Evolutionary conservation across 345 rosid species (phyloP), one percentile per base, ranked within the genome.

Genomic region (Turritis glabra): DNA sequence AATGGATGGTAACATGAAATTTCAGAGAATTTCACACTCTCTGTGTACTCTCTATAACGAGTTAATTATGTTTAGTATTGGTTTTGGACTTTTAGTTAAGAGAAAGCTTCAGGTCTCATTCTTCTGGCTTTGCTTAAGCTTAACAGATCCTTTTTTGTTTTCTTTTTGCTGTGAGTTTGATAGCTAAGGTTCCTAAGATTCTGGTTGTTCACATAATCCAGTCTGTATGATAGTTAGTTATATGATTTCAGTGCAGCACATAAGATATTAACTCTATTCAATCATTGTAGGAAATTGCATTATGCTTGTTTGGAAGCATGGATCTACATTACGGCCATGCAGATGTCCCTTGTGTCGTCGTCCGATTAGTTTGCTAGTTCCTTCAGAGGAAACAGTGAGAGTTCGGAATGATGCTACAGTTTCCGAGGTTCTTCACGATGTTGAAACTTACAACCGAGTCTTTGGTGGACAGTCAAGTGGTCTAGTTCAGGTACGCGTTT

Each of bases 291-390:
- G 92, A 21, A 78, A 83, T 54, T 92, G 98, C 74, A 90, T 92
- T 53, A 85, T 92, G 91, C 88, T 78, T 69, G 91, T 90, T 61
- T 90, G 96, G 92, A 82, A 82, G 30, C 92, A 88, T 52, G 90
- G 87, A 56, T 86, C 92, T 7, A 57, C 88, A n/a, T 23, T 87
- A 23, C 90, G 83, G 51, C 85, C 95, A 8, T 92, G 96, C 71
- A 88, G 76, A 69, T 92, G 98, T 63, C 96, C 98, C 1, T 68
- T 90, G 46, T 92, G 98, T 78, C 94, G 95, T 30, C 84, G 98
- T 44, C 78, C 68, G 57, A 90, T 92, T 40, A 88, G 91, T 29
- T 76, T 92, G 69, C 50, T 92, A 80, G 89, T 92, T 68, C 96
- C 92, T 29, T 74, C 80, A 5, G 86, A 82, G 76, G 87, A 84